These are phyloP conservation scores for Cystobasidium tubakii DNA, from an alignment of 768 basidiomycete genomes.

Conservation along the genomic window DNA sequence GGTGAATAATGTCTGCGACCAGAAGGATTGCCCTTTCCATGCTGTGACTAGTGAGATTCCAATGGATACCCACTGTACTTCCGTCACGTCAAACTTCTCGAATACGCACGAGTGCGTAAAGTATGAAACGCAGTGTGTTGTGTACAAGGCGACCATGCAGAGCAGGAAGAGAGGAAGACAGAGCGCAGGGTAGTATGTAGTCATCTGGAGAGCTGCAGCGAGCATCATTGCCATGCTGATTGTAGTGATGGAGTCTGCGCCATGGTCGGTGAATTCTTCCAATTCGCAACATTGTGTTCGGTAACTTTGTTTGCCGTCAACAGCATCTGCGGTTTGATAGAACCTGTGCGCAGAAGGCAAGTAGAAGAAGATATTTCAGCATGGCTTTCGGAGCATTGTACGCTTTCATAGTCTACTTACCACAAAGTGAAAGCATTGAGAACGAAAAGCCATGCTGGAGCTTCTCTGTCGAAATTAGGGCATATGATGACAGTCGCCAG, in stretches of 20 bases:
- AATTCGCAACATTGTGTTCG: slow-evolving; percentile 4
- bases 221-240: slow-evolving; percentile 18
- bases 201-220: slow-evolving; percentile 12
- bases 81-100: slow-evolving; percentile 6
- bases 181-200: neutral
- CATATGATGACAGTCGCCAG: neutral
- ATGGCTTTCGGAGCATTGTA: too few relatives aligned
- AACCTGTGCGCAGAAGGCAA: neutral
- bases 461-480: neutral
- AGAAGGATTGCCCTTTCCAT: slow-evolving; percentile 13
- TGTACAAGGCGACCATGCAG: slow-evolving; percentile 1
- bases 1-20: neutral
- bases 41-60: slow-evolving; percentile 1
- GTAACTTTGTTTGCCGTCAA: slow-evolving; percentile 8
- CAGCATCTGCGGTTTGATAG: slow-evolving; percentile 14
- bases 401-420: neutral
- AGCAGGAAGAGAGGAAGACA: slow-evolving; percentile 1
- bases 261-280: slow-evolving; percentile 18
- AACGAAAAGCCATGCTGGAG: neutral
- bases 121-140: neutral
- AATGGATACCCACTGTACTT: slow-evolving; percentile 2
- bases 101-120: neutral
- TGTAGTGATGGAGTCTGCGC: slow-evolving; percentile 9
- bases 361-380: too few relatives aligned
- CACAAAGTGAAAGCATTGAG: neutral